Evolutionary conservation across 177 flowering plant genomes (phyloP), one percentile per base, ranked within the genome.

Genomic region (Telopea speciosissima): DNA sequence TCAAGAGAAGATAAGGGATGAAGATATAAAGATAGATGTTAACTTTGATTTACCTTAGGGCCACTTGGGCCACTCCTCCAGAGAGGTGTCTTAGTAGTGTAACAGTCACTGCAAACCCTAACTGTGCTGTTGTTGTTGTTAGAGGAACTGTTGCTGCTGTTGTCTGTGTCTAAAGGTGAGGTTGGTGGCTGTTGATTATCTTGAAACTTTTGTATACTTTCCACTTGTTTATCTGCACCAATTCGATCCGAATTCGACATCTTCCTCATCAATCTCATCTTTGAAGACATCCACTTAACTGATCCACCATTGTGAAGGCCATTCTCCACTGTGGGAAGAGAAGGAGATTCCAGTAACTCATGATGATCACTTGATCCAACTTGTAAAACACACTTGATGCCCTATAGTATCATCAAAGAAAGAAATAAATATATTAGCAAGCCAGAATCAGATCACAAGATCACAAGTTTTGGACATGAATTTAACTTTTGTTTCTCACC

Each of bases 1-100:
- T n/a, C n/a, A n/a, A n/a, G n/a, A n/a, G n/a, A n/a, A n/a, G n/a
- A n/a, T n/a, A n/a, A n/a, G n/a, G n/a, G n/a, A n/a, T n/a, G n/a
- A n/a, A n/a, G n/a, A n/a, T n/a, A n/a, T n/a, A n/a, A n/a, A n/a
- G n/a, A n/a, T n/a, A n/a, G n/a, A n/a, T n/a, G n/a, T n/a, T n/a
- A n/a, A n/a, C n/a, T n/a, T 26, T 33, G 31, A 24, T 40, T 52
- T 83, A 90, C 97, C 97, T 90, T 91, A 49, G 97, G 97, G 36
- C 97, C 97, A 76, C 81, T 78, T 23, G 97, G 97, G 17, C 97
- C 97, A 77, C 95, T 92, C 75, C 97, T 85, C 97, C 97, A 92
- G 17, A 92, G 86, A 77, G 97, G 97, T n/a, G 97, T 92, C 82
- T 90, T 92, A 56, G 97, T 90, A 8, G 95, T 92, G 86, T 90